Conservation (phyloP, 192 early-diverging fungal genomes). For the Backusella morwellensis region DNA sequence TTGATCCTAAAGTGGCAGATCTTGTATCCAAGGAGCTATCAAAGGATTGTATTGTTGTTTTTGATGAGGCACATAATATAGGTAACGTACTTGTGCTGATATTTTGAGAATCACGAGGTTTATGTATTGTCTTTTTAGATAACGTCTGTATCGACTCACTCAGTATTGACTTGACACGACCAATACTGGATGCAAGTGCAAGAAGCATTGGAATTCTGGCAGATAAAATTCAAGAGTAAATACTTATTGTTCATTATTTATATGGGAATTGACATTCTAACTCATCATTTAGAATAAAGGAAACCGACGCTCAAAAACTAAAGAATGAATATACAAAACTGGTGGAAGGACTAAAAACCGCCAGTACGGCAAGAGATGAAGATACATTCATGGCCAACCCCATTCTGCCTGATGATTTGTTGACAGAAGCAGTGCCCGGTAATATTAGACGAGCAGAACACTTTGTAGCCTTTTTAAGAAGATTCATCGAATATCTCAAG, state of each 20-base stretch:
- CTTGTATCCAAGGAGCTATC: constrained; percentile 93
- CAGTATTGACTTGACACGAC: constrained; percentile 90
- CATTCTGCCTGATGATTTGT: constrained; percentile 88
- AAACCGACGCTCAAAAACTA: constrained; percentile 84
- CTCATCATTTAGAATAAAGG: constrained; percentile 63
- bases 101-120: not conserved
- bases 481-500: constrained; percentile 98
- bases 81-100: constrained; percentile 43
- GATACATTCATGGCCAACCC: constrained; percentile 93
- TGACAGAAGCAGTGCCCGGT: constrained; percentile 93
- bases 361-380: constrained; percentile 71
- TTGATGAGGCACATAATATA: constrained; percentile 99
- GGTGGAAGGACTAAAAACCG: constrained; percentile 84
- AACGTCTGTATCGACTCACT: constrained; percentile 98
- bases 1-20: constrained; percentile 99
- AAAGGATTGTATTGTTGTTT: constrained; percentile 95
- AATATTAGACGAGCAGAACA: constrained; percentile 98
- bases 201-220: constrained; percentile 70
- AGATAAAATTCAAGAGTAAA: constrained; percentile 70
- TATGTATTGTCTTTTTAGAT: constrained; percentile 50
- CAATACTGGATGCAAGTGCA: constrained; percentile 88
- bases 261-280: not conserved
- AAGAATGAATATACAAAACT: constrained; percentile 87
- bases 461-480: constrained; percentile 93
- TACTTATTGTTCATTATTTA: not conserved